Evolutionary conservation across 2,329 filamentous ascomycete species (phyloP).

Genomic region (Claviceps sp.): DNA sequence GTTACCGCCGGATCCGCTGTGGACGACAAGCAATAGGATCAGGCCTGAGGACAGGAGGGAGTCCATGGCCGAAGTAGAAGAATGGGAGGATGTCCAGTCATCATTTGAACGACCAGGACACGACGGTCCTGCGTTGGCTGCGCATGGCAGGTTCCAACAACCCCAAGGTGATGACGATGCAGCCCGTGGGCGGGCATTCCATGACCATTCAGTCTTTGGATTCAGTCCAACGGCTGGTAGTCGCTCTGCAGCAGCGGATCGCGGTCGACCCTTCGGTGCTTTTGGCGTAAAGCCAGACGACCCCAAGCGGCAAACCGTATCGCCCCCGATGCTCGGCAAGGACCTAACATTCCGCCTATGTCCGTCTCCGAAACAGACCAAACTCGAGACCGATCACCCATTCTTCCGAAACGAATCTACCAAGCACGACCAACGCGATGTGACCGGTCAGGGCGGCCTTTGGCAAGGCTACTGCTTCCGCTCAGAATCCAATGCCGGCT

Average conservation of each 20-base stretch:
- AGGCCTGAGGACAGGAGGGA: conserved; percentile 14
- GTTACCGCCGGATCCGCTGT: conserved; percentile 26
- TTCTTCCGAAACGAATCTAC: conserved; percentile 33
- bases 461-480: conserved; percentile 63
- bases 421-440: conserved; percentile 38
- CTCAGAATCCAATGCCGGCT: conserved; percentile 22
- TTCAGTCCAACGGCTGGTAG: not conserved
- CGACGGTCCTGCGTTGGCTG: conserved; percentile 8
- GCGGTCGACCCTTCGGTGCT: conserved; percentile 28
- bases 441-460: conserved; percentile 48
- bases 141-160: not conserved
- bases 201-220: conserved; percentile 7
- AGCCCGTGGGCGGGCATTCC: not conserved
- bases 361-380: conserved; percentile 69
- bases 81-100: conserved; percentile 12
- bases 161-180: not conserved
- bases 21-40: conserved; percentile 25
- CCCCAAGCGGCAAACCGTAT: conserved; percentile 35
- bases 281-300: conserved; percentile 25
- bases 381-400: conserved; percentile 66
- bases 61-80: conserved; percentile 13
- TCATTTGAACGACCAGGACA: conserved; percentile 11
- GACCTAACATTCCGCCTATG: conserved; percentile 74
- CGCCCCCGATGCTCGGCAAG: conserved; percentile 77
- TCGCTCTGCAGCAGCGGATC: conserved; percentile 2